Evolutionary conservation across 805 yeast species (phyloP).

Genomic region (Candida broadrunensis): DNA sequence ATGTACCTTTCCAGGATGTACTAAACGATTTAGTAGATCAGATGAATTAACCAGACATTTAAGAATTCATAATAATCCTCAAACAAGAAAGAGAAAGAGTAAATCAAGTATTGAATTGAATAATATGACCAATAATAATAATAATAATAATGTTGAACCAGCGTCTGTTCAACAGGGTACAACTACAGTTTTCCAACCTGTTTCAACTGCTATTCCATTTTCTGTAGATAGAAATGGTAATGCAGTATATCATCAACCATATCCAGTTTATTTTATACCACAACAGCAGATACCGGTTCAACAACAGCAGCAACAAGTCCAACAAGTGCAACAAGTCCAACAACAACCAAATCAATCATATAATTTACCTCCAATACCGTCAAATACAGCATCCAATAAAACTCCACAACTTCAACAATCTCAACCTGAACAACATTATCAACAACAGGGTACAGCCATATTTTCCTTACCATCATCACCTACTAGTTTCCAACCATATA

Average conservation of each 20-base stretch:
- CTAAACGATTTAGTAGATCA: slow-evolving; percentile 72
- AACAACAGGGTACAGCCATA: slow-evolving; percentile 17
- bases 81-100: slow-evolving; percentile 40
- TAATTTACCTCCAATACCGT: slow-evolving; percentile 7
- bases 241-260: slow-evolving; percentile 28
- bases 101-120: slow-evolving; percentile 4
- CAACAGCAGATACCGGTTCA: slow-evolving; percentile 20
- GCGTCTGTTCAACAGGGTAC: neutral
- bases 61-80: slow-evolving; percentile 70
- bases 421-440: slow-evolving; percentile 8
- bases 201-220: slow-evolving; percentile 20
- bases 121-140: neutral
- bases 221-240: slow-evolving; percentile 30
- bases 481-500: slow-evolving; percentile 11
- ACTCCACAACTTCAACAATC: slow-evolving; percentile 3
- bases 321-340: slow-evolving; percentile 4
- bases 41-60: slow-evolving; percentile 88
- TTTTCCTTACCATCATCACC: slow-evolving; percentile 31
- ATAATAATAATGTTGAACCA: neutral
- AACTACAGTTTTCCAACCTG: slow-evolving; percentile 1
- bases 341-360: slow-evolving; percentile 3
- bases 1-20: slow-evolving; percentile 81
- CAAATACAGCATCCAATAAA: neutral
- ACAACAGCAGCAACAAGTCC: slow-evolving; percentile 6
- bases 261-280: slow-evolving; percentile 36